Evolutionary conservation across 2,329 filamentous ascomycete genomes (phyloP), one percentile per base, ranked within the genome.

Genomic region (Cordyceps fumosorosea): DNA sequence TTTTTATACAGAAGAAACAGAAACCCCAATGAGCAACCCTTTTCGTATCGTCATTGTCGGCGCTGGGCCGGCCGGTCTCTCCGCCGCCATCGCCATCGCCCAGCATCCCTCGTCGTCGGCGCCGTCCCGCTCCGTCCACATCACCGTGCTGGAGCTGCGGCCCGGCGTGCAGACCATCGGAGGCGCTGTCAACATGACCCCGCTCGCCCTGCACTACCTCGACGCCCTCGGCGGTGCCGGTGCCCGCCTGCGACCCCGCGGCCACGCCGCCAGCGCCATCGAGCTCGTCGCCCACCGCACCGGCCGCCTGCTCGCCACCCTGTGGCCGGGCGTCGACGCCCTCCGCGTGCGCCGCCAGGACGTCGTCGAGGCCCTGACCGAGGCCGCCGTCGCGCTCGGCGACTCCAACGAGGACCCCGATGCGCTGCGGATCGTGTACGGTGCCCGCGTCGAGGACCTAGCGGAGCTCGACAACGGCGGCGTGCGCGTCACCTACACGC

Each of bases 61-160:
- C 45, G 80, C 78, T 8, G 81, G 81, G 26, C 79, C 82, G 29
- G 76, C 80, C 20, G 81, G 81, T 44, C 75, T 83, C 32, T 72
- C 78, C 18, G 77, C 79, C 50, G 80, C 82, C 20, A 72, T 82
- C 50, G 73, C 80, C 14, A 73, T 81, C 57, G 76, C 75, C 44
- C 77, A 78, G 64, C 77, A 76, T 67, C 63, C 69, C 7, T 74
- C 76, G 29, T 51, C 18, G 2, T 75, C 62, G 3, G 34, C 62
- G 5, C 57, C 62, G 5, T 24, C 53, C 6, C 14, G 14, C 2
- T 12, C 53, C 1, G 29, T 67, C 12, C 65, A 86, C 82, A 62
- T 81, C 66, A 77, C 75, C 47, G 73, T 83, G 62, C 81, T 76
- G 66, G 81, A 83, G 67, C 74, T 81, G 51, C 77, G 80, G 1